These are phyloP conservation scores for Silene uniflora DNA, from an alignment of 148 eudicot species.

Conservation along the genomic window DNA sequence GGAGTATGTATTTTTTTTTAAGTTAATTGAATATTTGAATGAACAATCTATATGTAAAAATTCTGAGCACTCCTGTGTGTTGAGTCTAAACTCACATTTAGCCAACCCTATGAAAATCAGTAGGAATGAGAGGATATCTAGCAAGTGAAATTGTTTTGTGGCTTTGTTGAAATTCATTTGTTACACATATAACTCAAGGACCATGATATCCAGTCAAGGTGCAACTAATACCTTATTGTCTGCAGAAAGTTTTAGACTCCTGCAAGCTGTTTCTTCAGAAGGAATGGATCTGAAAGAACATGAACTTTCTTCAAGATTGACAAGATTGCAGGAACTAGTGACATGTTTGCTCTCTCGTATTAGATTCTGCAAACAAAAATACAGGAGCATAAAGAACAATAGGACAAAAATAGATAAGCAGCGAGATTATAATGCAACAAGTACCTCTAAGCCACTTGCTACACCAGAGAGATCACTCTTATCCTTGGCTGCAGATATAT, in stretches of 20 bases:
- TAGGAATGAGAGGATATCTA: not conserved
- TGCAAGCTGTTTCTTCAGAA: conserved; percentile 32
- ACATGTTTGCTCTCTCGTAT: conserved; percentile 36
- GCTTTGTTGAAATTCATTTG: not conserved
- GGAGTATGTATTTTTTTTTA: not conserved
- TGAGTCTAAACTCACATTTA: not conserved
- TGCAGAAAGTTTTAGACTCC: conserved; percentile 31
- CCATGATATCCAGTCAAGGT: conserved; percentile 1
- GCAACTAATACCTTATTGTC: conserved; percentile 29
- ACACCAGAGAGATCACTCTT: conserved; percentile 27
- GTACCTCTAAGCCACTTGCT: conserved; percentile 48
- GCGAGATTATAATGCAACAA: conserved; percentile 10
- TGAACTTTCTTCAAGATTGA: conserved; percentile 53
- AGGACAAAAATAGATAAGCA: not conserved
- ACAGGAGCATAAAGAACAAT: not conserved
- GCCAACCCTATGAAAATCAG: not conserved
- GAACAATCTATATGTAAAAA: not conserved
- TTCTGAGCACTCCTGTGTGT: not conserved
- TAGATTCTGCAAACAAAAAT: conserved; percentile 42
- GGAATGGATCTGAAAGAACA: conserved; percentile 53
- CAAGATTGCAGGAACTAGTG: conserved; percentile 39
- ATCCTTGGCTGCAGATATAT: conserved; percentile 49
- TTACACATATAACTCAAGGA: not conserved
- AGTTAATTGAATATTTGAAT: not conserved
- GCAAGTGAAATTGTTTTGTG: not conserved